Conservation (phyloP, 148 eudicot species). For the Chenopodium album region DNA sequence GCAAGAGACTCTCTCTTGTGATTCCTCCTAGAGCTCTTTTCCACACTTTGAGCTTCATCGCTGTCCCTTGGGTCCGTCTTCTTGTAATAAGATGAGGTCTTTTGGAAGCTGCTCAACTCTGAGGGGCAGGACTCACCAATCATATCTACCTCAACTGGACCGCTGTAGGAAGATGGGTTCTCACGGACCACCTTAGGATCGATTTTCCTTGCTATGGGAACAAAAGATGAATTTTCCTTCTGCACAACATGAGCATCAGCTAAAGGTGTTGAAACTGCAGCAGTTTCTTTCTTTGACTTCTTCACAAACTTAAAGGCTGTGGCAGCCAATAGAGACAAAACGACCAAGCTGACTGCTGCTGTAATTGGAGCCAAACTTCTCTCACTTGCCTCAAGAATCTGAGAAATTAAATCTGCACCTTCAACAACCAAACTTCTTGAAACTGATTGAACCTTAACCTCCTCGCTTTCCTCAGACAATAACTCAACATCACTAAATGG, state of each 20-base stretch:
- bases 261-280: slow-evolving; percentile 5
- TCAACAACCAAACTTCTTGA: slow-evolving; percentile 16
- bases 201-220: background rate
- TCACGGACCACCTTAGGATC: slow-evolving; percentile 12
- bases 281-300: slow-evolving; percentile 22
- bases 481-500: background rate
- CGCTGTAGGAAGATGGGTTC: slow-evolving; percentile 23
- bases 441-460: background rate
- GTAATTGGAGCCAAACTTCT: slow-evolving; percentile 5
- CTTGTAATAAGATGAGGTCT: slow-evolving; percentile 39
- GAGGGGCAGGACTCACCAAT: slow-evolving; percentile 56
- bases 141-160: slow-evolving; percentile 49
- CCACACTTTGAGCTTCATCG: slow-evolving; percentile 59
- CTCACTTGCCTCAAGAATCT: slow-evolving; percentile 13
- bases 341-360: slow-evolving; percentile 15
- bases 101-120: slow-evolving; percentile 70
- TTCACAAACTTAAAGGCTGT: slow-evolving; percentile 27
- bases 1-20: slow-evolving; percentile 79
- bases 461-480: background rate
- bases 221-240: slow-evolving; percentile 13
- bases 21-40: slow-evolving; percentile 41
- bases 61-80: slow-evolving; percentile 15
- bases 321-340: slow-evolving; percentile 33
- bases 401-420: background rate
- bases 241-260: slow-evolving; percentile 7